Base-by-base conservation (phyloP, 805 yeast genomes). In the Lachancea sp. region DNA sequence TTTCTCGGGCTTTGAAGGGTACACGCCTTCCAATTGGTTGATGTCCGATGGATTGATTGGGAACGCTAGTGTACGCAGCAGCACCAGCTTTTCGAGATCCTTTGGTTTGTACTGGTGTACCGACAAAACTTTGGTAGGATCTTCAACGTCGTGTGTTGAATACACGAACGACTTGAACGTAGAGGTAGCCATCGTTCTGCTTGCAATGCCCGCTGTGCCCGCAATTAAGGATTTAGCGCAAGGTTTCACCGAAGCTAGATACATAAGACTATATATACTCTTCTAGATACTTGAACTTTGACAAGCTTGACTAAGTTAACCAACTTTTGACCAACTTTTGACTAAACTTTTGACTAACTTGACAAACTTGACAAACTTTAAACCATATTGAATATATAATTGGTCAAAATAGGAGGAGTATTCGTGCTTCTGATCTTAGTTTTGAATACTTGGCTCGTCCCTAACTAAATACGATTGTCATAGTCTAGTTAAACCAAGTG, bases 31-130 rank as follows among this genome's bases (percentile, higher is more conserved):
- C 49, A 73, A 70, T 63, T 89, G 96, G 58, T 84, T 84, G 59
- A 87, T 70, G 60, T 90, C 98, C 0, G 95, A 84, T 0, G 97
- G 97, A 59, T 90, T 90, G 51, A 90, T 73, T 1, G 97, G 96
- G 50, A 85, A 77, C 0, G 95, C 95, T 32, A 89, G 59, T 1
- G 88, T 67, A 55, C 81, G 75, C 45, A 87, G 61, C n/a, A 87
- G 66, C 12, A 87, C 55, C 2, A 60, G 55, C 17, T 49, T 44
- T 8, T 50, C 43, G 13, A 54, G 26, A 18, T 51, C 54, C 35
- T 59, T 52, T 54, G 68, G 65, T 3, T 49, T 41, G 40, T 63
- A 62, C 11, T 47, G 50, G 26, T 60, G 62, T 8, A 63, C 44
- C 1, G 55, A 50, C 19, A 63, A 47, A 4, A 59, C 59, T n/a